Evolutionary conservation across 441 rosid species (phyloP).

Genomic region (Macaranga tanarius): DNA sequence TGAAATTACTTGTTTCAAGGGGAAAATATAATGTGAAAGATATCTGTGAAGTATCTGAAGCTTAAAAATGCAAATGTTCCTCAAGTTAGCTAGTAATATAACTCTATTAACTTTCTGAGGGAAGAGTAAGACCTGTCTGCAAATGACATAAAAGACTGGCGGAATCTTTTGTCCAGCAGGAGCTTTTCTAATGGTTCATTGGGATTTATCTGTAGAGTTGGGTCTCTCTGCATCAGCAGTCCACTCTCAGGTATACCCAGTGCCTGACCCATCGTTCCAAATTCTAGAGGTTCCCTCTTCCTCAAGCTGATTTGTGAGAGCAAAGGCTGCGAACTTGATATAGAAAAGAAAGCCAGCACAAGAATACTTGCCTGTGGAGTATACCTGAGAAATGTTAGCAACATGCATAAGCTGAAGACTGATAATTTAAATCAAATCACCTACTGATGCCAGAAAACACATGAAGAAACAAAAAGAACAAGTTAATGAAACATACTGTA

Average conservation of each 20-base stretch:
- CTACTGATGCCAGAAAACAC: slow-evolving; percentile 7
- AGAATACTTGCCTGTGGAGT: slow-evolving; percentile 65
- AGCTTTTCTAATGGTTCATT: slow-evolving; percentile 81
- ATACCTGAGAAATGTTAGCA: slow-evolving; percentile 36
- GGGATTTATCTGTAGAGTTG: slow-evolving; percentile 46
- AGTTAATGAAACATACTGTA: slow-evolving; percentile 41
- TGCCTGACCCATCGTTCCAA: slow-evolving; percentile 81
- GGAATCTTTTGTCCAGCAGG: slow-evolving; percentile 69
- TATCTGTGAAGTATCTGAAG: slow-evolving; percentile 9
- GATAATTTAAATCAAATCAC: slow-evolving; percentile 8
- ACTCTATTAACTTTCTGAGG: slow-evolving; percentile 3
- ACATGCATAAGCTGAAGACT: slow-evolving; percentile 22
- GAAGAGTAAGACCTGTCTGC: slow-evolving; percentile 68
- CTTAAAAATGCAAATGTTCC: neutral
- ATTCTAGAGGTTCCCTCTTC: slow-evolving; percentile 57
- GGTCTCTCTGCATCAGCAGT: slow-evolving; percentile 54
- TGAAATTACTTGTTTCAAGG: neutral
- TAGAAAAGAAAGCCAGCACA: slow-evolving; percentile 69
- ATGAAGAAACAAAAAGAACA: slow-evolving; percentile 18
- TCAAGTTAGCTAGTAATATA: neutral
- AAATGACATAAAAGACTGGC: slow-evolving; percentile 80
- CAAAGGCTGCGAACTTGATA: slow-evolving; percentile 84
- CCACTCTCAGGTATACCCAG: slow-evolving; percentile 90
- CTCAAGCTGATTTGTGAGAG: slow-evolving; percentile 84
- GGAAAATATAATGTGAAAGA: neutral